phyloP scores from a whole-genome alignment of 2,329 filamentous ascomycete genomes.

The Aspergillus versicolor region DNA sequence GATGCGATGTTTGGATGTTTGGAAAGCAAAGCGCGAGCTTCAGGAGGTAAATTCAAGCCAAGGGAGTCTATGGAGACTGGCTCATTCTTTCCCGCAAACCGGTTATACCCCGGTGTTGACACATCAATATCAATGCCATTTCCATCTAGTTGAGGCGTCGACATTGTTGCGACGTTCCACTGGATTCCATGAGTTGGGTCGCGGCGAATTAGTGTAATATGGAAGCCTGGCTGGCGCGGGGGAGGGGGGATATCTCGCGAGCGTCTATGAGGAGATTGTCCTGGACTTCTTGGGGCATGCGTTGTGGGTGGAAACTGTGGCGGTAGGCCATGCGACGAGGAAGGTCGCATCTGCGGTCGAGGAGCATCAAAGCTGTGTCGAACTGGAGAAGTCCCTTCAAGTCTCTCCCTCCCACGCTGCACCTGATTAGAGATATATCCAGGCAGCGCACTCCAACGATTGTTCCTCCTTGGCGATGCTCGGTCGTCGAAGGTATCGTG shows the following conservation, averaged over 20 bases:
- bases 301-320: slow-evolving; percentile 18
- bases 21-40: slow-evolving; percentile 10
- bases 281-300: slow-evolving; percentile 27
- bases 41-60: slow-evolving; percentile 24
- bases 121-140: slow-evolving; percentile 54
- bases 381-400: slow-evolving; percentile 21
- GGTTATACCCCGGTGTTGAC: slow-evolving; percentile 59
- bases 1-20: slow-evolving; percentile 5
- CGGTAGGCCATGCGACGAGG: slow-evolving; percentile 18
- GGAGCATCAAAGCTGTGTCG: slow-evolving; percentile 33
- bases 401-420: slow-evolving; percentile 24
- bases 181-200: slow-evolving; percentile 68
- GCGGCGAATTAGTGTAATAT: slow-evolving; percentile 66
- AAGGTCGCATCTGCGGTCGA: slow-evolving; percentile 26
- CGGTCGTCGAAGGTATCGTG: slow-evolving; percentile 21
- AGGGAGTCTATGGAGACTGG: slow-evolving; percentile 34
- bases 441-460: slow-evolving; percentile 32
- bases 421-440: slow-evolving; percentile 22
- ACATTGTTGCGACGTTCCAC: slow-evolving; percentile 72
- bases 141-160: slow-evolving; percentile 34
- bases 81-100: slow-evolving; percentile 49
- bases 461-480: slow-evolving; percentile 17
- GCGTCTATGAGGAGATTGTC: slow-evolving; percentile 26
- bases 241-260: slow-evolving; percentile 10
- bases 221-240: slow-evolving; percentile 29